Evolutionary conservation across 192 early-diverging fungal species (phyloP), one percentile per base, ranked within the genome.

Genomic region (Entomortierella lignicola): DNA sequence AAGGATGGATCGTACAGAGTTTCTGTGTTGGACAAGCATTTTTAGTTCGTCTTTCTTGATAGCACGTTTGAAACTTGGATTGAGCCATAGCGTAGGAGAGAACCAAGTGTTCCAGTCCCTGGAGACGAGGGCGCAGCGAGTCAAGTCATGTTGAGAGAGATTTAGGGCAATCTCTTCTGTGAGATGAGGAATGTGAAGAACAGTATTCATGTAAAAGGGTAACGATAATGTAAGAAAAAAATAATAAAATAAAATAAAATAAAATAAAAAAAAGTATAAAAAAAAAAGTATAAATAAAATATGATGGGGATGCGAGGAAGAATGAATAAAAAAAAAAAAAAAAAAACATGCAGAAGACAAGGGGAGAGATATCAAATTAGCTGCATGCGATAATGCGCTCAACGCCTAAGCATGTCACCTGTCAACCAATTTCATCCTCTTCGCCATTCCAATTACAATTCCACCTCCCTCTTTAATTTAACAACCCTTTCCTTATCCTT

Each of bases 61-160:
- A 47, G 44, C 44, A 20, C 15, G 44, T 15, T 15, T 47, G 17
- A 12, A 47, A 2, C 20, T 47, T 11, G 20, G 44, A 47, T 47
- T 47, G 17, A 47, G 18, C 55, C 55, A 56, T 3, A 56, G 55
- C 11, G 55, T 56, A 4, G 55, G 31, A 32, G 55, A 34, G 15
- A 56, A 56, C 55, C 55, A 56, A 15, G 29, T 8, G 8, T 29
- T 20, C 55, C 55, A 56, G 5, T 27, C 55, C 18, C 18, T 56
- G 31, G 27, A 56, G 55, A 56, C 55, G 5, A 32, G 55, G 20
- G n/a, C 55, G n/a, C 29, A 56, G 8, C 55, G 55, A 15, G 55
- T 31, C 2, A 56, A 20, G 55, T 56, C 55, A 20, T 11, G 55
- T 17, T 32, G 26, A 31, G 30, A 32, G 10, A 56, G 30, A 30